phyloP scores from a whole-genome alignment of 371 early-diverging fungal species.

The Zopfochytrium polystomum region DNA sequence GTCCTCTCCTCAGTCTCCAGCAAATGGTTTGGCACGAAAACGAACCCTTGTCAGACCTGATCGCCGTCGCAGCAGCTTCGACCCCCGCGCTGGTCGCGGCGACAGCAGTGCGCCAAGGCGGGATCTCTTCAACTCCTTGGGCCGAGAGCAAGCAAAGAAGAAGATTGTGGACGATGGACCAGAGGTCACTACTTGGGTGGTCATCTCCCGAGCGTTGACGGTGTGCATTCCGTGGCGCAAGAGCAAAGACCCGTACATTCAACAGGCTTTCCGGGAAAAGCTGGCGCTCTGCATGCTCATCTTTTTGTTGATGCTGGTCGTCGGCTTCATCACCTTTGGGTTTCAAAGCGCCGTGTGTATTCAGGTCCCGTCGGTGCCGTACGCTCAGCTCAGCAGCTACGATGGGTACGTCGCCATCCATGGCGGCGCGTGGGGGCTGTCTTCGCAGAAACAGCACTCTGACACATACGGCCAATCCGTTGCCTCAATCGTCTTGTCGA shows the following conservation, averaged over 20 bases:
- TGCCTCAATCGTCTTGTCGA: not conserved
- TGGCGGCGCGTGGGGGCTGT: not conserved
- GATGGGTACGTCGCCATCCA: constrained; percentile 11
- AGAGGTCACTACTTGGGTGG: too few relatives aligned
- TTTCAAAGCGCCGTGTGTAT: constrained; percentile 19
- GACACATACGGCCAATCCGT: too few relatives aligned
- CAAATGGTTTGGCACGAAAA: too few relatives aligned
- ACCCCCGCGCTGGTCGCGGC: too few relatives aligned
- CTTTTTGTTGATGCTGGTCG: constrained; percentile 32
- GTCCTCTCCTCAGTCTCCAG: too few relatives aligned
- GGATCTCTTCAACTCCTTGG: constrained; percentile 11
- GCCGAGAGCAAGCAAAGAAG: not conserved
- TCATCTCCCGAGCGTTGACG: too few relatives aligned
- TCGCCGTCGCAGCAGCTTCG: too few relatives aligned
- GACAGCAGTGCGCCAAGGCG: too few relatives aligned
- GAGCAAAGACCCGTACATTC: constrained; percentile 28
- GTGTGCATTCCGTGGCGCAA: too few relatives aligned
- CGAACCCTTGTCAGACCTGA: too few relatives aligned
- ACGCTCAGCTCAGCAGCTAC: not conserved
- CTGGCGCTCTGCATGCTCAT: constrained; percentile 46
- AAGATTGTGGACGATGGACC: too few relatives aligned
- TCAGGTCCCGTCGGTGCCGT: constrained; percentile 4
- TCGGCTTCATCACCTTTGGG: constrained; percentile 48
- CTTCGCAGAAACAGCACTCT: not conserved
- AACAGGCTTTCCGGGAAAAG: constrained; percentile 48